A percentile compares a stretch with the other conserved stretches of the same genome.
These are phyloP conservation scores for Acer negundo DNA, from an alignment of 345 rosid species.

Conservation along the genomic window DNA sequence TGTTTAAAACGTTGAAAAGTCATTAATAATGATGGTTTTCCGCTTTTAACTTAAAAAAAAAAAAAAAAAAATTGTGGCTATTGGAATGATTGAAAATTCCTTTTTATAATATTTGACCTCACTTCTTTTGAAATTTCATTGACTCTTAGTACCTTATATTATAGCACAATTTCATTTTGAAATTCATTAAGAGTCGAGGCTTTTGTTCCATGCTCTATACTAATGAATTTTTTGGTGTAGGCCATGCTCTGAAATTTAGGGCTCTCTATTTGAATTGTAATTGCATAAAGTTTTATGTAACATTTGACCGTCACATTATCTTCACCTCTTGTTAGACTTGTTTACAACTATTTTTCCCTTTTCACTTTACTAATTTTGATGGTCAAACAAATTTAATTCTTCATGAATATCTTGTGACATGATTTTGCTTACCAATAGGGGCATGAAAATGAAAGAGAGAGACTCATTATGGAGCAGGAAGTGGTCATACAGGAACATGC, in stretches of 20 bases:
- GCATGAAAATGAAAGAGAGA: constrained; percentile 77
- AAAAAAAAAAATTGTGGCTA: too few species aligned
- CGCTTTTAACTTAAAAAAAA: background rate
- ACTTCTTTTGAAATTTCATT: too few species aligned
- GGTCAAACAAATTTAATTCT: constrained; percentile 9
- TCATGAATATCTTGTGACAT: constrained; percentile 8
- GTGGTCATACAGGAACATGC: constrained; percentile 62
- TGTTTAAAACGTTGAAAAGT: background rate
- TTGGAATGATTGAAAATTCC: background rate
- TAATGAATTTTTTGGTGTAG: too few species aligned
- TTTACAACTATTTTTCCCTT: background rate
- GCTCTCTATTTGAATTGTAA: background rate
- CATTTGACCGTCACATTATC: too few species aligned
- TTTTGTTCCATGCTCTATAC: too few species aligned
- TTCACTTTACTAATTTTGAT: background rate
- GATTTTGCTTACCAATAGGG: constrained; percentile 44
- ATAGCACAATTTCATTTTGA: background rate
- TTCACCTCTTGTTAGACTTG: background rate
- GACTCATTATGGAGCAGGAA: constrained; percentile 82
- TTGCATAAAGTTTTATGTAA: background rate
- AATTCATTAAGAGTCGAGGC: too few species aligned
- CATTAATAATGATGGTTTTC: background rate
- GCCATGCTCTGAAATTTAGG: too few species aligned
- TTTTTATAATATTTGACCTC: background rate
- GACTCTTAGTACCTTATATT: background rate